Conservation (phyloP, 108 stramenopile species). For the Phaeodactylum tricornutum region DNA sequence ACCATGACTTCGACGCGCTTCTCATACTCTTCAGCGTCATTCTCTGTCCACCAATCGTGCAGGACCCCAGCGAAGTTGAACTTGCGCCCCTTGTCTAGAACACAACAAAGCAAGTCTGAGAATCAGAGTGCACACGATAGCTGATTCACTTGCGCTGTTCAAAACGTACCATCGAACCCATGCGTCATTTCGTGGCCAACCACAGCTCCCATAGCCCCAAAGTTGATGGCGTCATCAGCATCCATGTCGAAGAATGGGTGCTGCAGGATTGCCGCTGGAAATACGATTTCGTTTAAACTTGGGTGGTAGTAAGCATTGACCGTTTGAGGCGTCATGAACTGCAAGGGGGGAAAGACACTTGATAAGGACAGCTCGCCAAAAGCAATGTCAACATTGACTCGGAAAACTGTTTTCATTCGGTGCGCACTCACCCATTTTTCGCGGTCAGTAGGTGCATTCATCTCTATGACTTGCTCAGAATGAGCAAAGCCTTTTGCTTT, state of each 20-base stretch:
- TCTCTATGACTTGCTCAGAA: constrained; percentile 43
- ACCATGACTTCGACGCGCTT: constrained; percentile 66
- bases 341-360: neutral
- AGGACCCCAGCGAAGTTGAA: constrained; percentile 67
- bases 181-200: constrained; percentile 87
- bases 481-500: constrained; percentile 49
- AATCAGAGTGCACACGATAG: too few species aligned
- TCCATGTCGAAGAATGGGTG: constrained; percentile 72
- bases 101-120: too few species aligned
- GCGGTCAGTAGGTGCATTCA: constrained; percentile 75
- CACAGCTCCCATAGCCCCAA: constrained; percentile 73
- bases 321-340: constrained; percentile 79
- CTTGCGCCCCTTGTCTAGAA: constrained; percentile 74
- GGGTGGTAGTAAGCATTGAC: constrained; percentile 73
- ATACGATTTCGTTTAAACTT: constrained; percentile 61
- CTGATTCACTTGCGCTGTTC: too few species aligned
- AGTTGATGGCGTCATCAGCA: constrained; percentile 73
- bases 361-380: neutral
- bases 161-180: constrained; percentile 84
- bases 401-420: neutral
- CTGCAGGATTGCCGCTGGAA: constrained; percentile 84
- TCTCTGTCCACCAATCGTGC: constrained; percentile 79
- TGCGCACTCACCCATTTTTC: constrained; percentile 41
- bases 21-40: constrained; percentile 56
- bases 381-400: neutral